Evolutionary conservation across 164 flowering plant genomes (phyloP).

Genomic region (Magnolia officinalis): DNA sequence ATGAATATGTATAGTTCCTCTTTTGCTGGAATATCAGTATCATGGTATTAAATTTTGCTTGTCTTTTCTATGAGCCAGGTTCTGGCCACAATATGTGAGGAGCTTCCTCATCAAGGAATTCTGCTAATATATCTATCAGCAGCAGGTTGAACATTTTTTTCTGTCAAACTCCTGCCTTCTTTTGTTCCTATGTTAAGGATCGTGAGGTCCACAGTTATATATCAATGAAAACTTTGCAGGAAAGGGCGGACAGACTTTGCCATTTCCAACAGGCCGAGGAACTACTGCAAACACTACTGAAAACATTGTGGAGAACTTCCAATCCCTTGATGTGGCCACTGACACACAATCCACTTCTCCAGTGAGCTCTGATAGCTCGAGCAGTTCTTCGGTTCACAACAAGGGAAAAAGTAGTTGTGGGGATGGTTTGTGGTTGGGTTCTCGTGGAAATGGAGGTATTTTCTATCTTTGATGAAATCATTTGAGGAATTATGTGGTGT

Average conservation of each 20-base stretch:
- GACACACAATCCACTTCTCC: conserved; percentile 32
- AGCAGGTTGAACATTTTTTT: conserved; percentile 40
- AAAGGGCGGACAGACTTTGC: conserved; percentile 29
- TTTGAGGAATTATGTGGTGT: neutral
- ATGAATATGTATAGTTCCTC: too few relatives aligned
- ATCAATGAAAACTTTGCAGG: conserved; percentile 39
- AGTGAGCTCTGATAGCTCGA: conserved; percentile 27
- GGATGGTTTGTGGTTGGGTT: conserved; percentile 57
- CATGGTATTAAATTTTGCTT: neutral
- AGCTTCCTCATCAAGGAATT: conserved; percentile 82
- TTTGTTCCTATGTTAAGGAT: neutral
- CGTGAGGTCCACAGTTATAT: neutral
- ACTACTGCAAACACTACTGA: conserved; percentile 28
- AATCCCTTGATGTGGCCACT: conserved; percentile 31
- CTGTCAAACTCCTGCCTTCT: neutral
- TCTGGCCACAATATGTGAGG: conserved; percentile 78
- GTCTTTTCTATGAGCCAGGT: conserved; percentile 41
- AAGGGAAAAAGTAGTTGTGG: conserved; percentile 23
- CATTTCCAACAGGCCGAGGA: conserved; percentile 39
- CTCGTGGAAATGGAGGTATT: conserved; percentile 73
- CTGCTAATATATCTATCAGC: conserved; percentile 80
- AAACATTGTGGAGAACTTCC: conserved; percentile 34
- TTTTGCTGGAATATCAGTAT: neutral
- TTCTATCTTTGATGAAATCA: neutral
- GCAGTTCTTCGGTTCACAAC: conserved; percentile 25